Percentiles rank a stretch among this genome's conserved stretches.
These are phyloP conservation scores for Gryganskiella cystojenkinii DNA, from an alignment of 192 early-diverging fungal species.

Conservation along the genomic window DNA sequence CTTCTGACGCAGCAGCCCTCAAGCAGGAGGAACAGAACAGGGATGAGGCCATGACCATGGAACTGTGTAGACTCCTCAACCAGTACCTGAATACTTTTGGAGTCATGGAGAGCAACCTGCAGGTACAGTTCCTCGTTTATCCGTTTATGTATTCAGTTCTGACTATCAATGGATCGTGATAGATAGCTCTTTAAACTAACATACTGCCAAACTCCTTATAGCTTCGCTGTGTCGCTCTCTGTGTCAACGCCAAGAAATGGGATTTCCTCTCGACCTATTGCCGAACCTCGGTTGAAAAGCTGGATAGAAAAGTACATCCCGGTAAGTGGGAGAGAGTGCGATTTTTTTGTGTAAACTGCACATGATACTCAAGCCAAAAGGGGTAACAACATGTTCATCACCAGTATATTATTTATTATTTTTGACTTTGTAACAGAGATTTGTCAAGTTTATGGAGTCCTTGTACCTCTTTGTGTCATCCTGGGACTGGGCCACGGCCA, in stretches of 20 bases:
- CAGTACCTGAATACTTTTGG: constrained; percentile 17
- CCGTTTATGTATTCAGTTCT: background rate
- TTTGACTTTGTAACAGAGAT: constrained; percentile 10
- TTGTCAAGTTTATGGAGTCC: constrained; percentile 35
- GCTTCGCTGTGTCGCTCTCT: constrained; percentile 31
- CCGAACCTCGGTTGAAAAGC: constrained; percentile 11
- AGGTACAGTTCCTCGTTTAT: constrained; percentile 1
- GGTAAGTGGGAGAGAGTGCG: too few species aligned
- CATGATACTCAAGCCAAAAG: too few species aligned
- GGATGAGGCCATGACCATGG: constrained; percentile 13
- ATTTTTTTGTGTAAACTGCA: background rate
- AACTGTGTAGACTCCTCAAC: constrained; percentile 18
- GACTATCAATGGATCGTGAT: too few species aligned
- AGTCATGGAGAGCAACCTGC: constrained; percentile 24
- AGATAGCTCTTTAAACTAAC: too few species aligned
- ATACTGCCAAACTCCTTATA: too few species aligned
- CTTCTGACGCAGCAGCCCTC: background rate
- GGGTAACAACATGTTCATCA: background rate
- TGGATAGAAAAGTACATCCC: constrained; percentile 17
- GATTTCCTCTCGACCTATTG: constrained; percentile 37
- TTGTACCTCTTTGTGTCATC: constrained; percentile 32
- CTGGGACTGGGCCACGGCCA: constrained; percentile 14
- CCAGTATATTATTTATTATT: background rate
- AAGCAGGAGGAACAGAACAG: constrained; percentile 7
- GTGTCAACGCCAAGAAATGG: constrained; percentile 38